Conservation (phyloP, 345 rosid species). For the Gossypium raimondii region DNA sequence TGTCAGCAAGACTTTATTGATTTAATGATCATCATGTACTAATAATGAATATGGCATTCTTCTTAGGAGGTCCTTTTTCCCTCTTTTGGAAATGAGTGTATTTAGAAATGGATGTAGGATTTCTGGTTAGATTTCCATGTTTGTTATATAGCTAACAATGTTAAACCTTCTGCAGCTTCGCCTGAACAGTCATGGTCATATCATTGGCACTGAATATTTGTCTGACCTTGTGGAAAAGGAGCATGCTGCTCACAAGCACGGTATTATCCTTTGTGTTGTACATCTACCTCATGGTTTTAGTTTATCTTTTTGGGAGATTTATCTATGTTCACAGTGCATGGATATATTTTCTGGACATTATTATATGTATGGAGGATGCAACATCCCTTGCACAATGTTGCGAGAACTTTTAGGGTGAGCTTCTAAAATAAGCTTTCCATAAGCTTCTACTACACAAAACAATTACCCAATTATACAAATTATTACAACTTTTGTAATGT, state of each 20-base stretch:
- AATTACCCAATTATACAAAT: no score
- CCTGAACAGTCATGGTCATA: conserved; percentile 75
- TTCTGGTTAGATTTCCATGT: neutral
- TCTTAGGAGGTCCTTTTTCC: neutral
- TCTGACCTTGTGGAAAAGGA: conserved; percentile 97
- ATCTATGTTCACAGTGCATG: neutral
- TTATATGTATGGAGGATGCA: neutral
- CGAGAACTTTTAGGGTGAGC: no score
- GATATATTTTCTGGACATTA: neutral
- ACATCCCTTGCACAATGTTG: neutral
- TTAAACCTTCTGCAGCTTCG: conserved; percentile 74
- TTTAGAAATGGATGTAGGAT: neutral
- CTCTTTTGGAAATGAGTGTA: neutral
- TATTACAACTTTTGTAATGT: no score
- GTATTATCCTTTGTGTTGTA: conserved; percentile 35
- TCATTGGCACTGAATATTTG: conserved; percentile 87
- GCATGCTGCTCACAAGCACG: conserved; percentile 65
- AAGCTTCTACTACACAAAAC: no score
- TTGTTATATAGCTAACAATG: conserved; percentile 24
- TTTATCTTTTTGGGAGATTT: neutral
- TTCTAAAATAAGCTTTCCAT: no score
- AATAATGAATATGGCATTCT: neutral
- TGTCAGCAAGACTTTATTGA: neutral
- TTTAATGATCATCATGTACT: neutral
- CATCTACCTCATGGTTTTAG: conserved; percentile 7